Evolutionary conservation across 2,329 filamentous ascomycete species (phyloP).

Genomic region (Fusarium mundagurra): DNA sequence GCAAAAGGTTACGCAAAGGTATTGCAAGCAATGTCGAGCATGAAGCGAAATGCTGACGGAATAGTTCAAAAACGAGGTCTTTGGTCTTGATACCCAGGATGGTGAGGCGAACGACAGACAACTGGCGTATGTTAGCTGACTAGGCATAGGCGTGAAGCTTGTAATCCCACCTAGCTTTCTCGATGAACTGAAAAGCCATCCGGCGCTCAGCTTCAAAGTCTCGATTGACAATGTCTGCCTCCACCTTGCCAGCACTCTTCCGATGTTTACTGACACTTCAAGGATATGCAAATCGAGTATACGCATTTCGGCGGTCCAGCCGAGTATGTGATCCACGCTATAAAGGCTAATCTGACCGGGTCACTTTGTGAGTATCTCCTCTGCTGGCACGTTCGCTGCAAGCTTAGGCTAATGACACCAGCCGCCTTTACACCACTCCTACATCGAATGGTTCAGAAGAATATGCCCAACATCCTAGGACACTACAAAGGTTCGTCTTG

Average conservation of each 20-base stretch:
- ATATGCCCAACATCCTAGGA: background rate
- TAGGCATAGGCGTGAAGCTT: background rate
- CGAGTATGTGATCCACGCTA: conserved; percentile 13
- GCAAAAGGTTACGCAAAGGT: conserved; percentile 7
- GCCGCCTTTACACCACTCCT: background rate
- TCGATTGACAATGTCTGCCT: background rate
- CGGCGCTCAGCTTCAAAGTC: conserved; percentile 13
- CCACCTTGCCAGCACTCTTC: fast-evolving
- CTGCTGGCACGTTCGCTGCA: fast-evolving
- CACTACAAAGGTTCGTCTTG: background rate
- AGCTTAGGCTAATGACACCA: background rate
- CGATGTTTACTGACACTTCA: fast-evolving
- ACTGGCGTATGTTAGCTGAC: background rate
- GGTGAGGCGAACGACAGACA: background rate
- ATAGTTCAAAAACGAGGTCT: conserved; percentile 24
- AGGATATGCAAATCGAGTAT: conserved; percentile 28
- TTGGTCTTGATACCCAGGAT: conserved; percentile 16
- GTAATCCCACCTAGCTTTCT: conserved; percentile 1
- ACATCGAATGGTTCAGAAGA: conserved; percentile 2
- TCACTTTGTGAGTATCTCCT: background rate
- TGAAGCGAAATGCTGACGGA: fast-evolving
- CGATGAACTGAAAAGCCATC: conserved; percentile 6
- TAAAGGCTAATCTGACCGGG: conserved; percentile 6
- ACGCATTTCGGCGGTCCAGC: conserved; percentile 17
- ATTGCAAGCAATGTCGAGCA: fast-evolving